Conservation (phyloP, 169 alveolate species). For the Plasmodium coatneyi region DNA sequence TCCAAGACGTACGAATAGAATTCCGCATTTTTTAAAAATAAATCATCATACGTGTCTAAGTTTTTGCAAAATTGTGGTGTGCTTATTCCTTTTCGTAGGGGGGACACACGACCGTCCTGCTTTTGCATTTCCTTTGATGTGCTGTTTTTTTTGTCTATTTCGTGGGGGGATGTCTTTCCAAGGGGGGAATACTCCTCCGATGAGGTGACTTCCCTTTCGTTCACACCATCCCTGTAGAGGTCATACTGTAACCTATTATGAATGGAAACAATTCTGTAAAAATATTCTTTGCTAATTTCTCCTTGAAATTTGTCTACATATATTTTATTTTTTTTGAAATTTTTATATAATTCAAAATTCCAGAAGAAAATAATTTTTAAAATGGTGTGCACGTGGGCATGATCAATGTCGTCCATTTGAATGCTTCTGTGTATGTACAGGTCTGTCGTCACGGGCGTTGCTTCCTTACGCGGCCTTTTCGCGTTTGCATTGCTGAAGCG, state of each 20-base stretch:
- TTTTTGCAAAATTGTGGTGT: background rate
- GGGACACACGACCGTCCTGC: background rate
- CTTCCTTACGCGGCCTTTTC: background rate
- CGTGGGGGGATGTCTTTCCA: background rate
- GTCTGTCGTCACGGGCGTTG: background rate
- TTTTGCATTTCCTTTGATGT: background rate
- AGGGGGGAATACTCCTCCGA: background rate
- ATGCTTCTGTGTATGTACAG: slow-evolving; percentile 1
- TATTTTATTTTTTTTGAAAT: slow-evolving; percentile 58
- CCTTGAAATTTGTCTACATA: slow-evolving; percentile 24
- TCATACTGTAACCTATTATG: slow-evolving; percentile 30
- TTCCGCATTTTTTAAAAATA: slow-evolving; percentile 39
- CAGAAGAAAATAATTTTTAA: slow-evolving; percentile 69
- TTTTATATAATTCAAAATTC: slow-evolving; percentile 71
- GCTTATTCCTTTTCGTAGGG: background rate
- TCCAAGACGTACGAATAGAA: slow-evolving; percentile 29
- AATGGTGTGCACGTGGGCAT: slow-evolving; percentile 44
- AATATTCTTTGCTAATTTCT: slow-evolving; percentile 63
- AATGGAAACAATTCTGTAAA: slow-evolving; percentile 47
- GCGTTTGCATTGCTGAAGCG: background rate
- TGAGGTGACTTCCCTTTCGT: background rate
- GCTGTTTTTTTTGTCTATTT: background rate
- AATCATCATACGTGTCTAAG: slow-evolving; percentile 24
- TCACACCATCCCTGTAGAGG: background rate
- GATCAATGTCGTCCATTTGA: background rate